Evolutionary conservation across 805 yeast genomes (phyloP), one percentile per base, ranked within the genome.

Genomic region (Yueomyces sp.): DNA sequence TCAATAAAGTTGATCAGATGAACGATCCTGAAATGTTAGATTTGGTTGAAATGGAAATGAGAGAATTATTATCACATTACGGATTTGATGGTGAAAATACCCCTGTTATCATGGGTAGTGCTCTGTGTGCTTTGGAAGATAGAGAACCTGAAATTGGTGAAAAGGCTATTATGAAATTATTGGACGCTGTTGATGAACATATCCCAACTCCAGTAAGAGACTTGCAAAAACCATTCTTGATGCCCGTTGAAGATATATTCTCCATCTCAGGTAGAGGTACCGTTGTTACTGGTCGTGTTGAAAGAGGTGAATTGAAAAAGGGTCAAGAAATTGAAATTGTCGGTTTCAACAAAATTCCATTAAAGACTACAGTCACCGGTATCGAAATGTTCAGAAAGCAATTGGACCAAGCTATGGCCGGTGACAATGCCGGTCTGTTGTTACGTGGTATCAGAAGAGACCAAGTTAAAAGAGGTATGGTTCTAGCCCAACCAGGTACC

Each of bases 221-320:
- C 65, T 76, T 90, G 57, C 96, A 87, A 57, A 85, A 87, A 70
- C 88, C 96, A 54, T 92, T 92, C 77, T 71, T 92, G 69, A 80
- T 92, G 84, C 96, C 97, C 51, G 80, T 92, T 56, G 98, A 92
- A 75, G 96, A 86, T 60, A 88, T 87, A 50, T 92, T 90, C 77
- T 86, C 97, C 47, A 92, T 92, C 56, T 85, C 97, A 40, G 99
- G 99, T 70, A 90, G 98, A 79, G 98, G 98, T 73, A 92, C 98
- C 48, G 98, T 92, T 55, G 96, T 85, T 59, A 85, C 97, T 45
- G 98, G 98, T 66, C 85, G 97, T 72, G 98, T 87, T 56, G 97
- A 90, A 76, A 87, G 98, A 74, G 98, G 98, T 72, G 70, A 79
- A 54, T 77, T 92, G 68, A 85, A 85, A 81, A 88, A 88, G 76